Evolutionary conservation across 345 rosid genomes (phyloP).

Genomic region (Acer campestre): DNA sequence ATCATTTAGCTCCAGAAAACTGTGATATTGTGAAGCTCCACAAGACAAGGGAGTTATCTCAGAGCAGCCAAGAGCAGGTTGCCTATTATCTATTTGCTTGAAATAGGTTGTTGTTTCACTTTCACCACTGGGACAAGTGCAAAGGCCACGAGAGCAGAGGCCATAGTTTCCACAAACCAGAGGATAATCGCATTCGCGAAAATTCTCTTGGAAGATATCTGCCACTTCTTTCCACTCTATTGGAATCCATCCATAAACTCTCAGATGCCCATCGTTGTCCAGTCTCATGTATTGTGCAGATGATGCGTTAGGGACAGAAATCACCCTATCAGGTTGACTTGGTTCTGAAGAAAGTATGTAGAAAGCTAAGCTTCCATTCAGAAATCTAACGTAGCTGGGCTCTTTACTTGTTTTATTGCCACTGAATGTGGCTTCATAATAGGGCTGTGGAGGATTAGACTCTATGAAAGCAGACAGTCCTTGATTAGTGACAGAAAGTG

Average conservation of each 20-base stretch:
- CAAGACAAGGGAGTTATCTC: constrained; percentile 18
- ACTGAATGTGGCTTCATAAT: neutral
- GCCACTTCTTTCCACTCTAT: constrained; percentile 13
- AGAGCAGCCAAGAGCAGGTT: constrained; percentile 34
- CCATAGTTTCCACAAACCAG: constrained; percentile 38
- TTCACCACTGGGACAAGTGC: constrained; percentile 24
- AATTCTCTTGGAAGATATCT: constrained; percentile 18
- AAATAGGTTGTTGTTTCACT: constrained; percentile 19
- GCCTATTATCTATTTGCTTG: constrained; percentile 7
- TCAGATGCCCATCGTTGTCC: constrained; percentile 34
- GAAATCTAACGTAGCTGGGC: constrained; percentile 15
- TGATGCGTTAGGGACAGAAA: neutral
- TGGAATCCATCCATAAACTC: constrained; percentile 19
- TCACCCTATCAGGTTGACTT: neutral
- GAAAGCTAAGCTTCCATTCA: constrained; percentile 15
- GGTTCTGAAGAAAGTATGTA: neutral
- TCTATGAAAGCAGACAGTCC: constrained; percentile 24
- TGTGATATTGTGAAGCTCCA: constrained; percentile 17
- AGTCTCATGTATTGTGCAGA: constrained; percentile 21
- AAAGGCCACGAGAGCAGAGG: constrained; percentile 28
- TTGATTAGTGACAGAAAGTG: constrained; percentile 20
- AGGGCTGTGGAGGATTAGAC: constrained; percentile 18
- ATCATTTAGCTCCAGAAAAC: constrained; percentile 24
- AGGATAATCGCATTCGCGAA: constrained; percentile 31
- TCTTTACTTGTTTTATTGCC: neutral